A percentile compares a stretch with the other conserved stretches of the same genome.
Conservation (phyloP, 345 rosid genomes). For the Reutealis trisperma region DNA sequence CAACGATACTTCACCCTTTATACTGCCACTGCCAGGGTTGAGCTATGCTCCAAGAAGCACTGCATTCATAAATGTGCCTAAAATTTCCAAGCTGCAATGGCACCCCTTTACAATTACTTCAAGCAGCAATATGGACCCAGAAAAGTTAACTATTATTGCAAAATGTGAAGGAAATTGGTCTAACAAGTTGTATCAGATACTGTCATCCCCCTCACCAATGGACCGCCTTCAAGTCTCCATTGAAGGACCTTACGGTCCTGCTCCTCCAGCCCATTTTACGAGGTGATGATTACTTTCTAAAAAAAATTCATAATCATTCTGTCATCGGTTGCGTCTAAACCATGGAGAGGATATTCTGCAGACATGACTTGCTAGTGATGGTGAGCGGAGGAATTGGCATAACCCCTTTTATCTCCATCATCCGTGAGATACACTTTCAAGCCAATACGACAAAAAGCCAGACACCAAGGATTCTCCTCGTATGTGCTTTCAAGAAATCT, state of each 20-base stretch:
- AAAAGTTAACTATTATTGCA: slow-evolving; percentile 22
- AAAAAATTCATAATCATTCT: neutral
- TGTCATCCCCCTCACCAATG: slow-evolving; percentile 16
- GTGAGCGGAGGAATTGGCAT: slow-evolving; percentile 35
- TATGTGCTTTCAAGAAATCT: slow-evolving; percentile 30
- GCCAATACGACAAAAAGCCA: slow-evolving; percentile 5
- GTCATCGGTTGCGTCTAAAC: neutral
- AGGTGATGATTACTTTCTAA: neutral
- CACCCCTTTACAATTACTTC: slow-evolving; percentile 34
- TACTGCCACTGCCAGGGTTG: slow-evolving; percentile 15
- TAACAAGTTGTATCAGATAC: slow-evolving; percentile 8
- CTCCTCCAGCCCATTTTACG: slow-evolving; percentile 10
- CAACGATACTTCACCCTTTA: neutral
- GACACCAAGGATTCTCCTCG: slow-evolving; percentile 18
- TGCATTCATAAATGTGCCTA: slow-evolving; percentile 25
- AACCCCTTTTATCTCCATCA: slow-evolving; percentile 33
- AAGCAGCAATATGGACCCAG: slow-evolving; percentile 28
- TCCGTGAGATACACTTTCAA: slow-evolving; percentile 18
- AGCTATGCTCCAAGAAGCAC: slow-evolving; percentile 23
- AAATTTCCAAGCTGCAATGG: slow-evolving; percentile 34
- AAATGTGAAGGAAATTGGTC: slow-evolving; percentile 31
- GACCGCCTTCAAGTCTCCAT: slow-evolving; percentile 22
- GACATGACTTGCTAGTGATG: slow-evolving; percentile 29
- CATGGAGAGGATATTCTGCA: neutral
- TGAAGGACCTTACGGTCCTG: slow-evolving; percentile 32